phyloP scores from a whole-genome alignment of 1,139 yeast species.

The Blastobotrys petasosporus region DNA sequence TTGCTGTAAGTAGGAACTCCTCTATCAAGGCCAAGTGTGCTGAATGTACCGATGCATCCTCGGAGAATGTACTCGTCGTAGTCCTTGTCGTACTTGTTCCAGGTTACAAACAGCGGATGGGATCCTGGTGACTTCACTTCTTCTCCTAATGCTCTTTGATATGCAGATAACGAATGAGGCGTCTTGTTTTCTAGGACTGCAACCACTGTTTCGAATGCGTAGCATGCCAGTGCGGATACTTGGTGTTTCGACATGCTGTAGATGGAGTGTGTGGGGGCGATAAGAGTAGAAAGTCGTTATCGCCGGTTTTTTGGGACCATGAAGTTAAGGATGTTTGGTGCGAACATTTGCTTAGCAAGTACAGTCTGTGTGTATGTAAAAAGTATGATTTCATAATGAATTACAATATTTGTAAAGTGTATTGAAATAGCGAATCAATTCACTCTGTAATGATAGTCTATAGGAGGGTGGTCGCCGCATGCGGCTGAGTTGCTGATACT shows the following conservation, averaged over 20 bases:
- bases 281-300: too few species aligned
- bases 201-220: constrained; percentile 39
- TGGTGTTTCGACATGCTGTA: neutral
- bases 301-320: too few species aligned
- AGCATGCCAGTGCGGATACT: constrained; percentile 33
- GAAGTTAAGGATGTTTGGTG: too few species aligned
- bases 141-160: constrained; percentile 8
- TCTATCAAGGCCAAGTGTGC: constrained; percentile 39
- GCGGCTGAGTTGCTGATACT: too few species aligned
- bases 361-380: too few species aligned
- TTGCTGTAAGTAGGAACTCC: constrained; percentile 63
- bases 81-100: constrained; percentile 44
- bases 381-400: too few species aligned
- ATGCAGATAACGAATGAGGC: constrained; percentile 19
- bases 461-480: too few species aligned
- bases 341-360: too few species aligned
- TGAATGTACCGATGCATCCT: constrained; percentile 93
- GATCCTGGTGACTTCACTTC: constrained; percentile 3
- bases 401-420: too few species aligned
- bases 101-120: constrained; percentile 75
- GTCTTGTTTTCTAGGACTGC: constrained; percentile 29
- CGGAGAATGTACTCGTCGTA: constrained; percentile 48
- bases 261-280: too few species aligned
- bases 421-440: too few species aligned
- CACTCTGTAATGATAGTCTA: too few species aligned